phyloP scores from a whole-genome alignment of 2,329 filamentous ascomycete species.

The Cladosporium sp. region DNA sequence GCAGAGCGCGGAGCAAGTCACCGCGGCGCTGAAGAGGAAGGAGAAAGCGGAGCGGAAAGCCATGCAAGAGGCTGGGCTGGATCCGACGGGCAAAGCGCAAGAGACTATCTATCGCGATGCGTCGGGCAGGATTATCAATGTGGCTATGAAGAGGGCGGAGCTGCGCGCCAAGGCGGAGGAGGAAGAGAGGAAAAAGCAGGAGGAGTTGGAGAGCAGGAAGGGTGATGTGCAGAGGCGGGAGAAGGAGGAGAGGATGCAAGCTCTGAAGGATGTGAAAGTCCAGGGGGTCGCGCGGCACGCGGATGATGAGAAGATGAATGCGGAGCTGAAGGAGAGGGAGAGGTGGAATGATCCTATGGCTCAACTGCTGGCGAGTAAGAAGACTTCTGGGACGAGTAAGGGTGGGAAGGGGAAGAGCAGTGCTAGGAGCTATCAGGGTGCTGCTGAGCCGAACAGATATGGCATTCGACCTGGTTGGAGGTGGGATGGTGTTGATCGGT shows the following conservation, averaged over 20 bases:
- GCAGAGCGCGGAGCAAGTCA: conserved; percentile 75
- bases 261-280: conserved; percentile 74
- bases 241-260: conserved; percentile 60
- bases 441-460: conserved; percentile 85
- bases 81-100: conserved; percentile 47
- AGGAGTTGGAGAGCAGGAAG: conserved; percentile 66
- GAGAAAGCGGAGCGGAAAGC: conserved; percentile 58
- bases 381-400: conserved; percentile 42
- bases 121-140: conserved; percentile 87
- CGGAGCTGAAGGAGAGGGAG: conserved; percentile 68
- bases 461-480: conserved; percentile 86
- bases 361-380: conserved; percentile 63
- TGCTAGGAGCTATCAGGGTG: conserved; percentile 68
- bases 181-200: conserved; percentile 59
- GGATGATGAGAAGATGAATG: conserved; percentile 86
- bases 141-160: conserved; percentile 85
- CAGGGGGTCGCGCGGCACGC: conserved; percentile 74
- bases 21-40: conserved; percentile 53
- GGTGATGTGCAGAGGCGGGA: conserved; percentile 80
- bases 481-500: conserved; percentile 95
- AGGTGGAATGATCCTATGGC: conserved; percentile 96
- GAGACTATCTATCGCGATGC: conserved; percentile 96
- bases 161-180: conserved; percentile 75
- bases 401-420: conserved; percentile 45
- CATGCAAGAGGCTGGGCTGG: conserved; percentile 43